Evolutionary conservation across 2,329 filamentous ascomycete genomes (phyloP).

Genomic region (Westerdykella ornata): DNA sequence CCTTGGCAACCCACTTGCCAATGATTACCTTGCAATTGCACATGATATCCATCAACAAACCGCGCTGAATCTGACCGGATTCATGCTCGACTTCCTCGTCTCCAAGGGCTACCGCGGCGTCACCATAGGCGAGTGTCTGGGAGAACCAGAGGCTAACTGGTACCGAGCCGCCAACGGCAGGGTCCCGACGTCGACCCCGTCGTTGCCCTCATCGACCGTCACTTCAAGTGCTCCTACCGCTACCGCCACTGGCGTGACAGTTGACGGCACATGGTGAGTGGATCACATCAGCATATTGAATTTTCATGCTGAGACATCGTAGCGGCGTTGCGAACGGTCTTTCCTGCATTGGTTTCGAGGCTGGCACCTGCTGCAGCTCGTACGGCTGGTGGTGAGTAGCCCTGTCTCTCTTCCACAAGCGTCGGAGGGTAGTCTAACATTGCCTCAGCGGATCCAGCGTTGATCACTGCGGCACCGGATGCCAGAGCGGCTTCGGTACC

Average conservation of each 20-base stretch:
- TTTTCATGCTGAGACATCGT: too few species aligned
- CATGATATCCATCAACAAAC: conserved; percentile 46
- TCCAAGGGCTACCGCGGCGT: conserved; percentile 40
- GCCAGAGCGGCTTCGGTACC: not conserved
- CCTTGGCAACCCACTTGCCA: conserved; percentile 17
- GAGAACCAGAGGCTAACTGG: conserved; percentile 43
- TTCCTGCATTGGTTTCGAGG: not conserved
- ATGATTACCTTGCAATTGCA: conserved; percentile 48
- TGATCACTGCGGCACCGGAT: conserved; percentile 11
- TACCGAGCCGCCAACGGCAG: conserved; percentile 40
- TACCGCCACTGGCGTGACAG: conserved; percentile 1
- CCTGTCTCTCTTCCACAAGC: too few species aligned
- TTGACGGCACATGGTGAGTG: too few species aligned
- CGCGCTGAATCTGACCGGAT: conserved; percentile 39
- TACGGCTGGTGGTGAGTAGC: not conserved
- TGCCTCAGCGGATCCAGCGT: not conserved
- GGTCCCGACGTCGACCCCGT: conserved; percentile 26
- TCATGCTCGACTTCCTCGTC: conserved; percentile 39
- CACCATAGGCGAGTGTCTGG: conserved; percentile 45
- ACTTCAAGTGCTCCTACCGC: not conserved
- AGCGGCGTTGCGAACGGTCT: not conserved
- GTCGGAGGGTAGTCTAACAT: too few species aligned
- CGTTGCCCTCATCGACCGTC: not conserved
- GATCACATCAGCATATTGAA: too few species aligned
- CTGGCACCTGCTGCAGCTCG: not conserved